Evolutionary conservation across 2,329 filamentous ascomycete genomes (phyloP).

Genomic region (Bipolaris gigantea): DNA sequence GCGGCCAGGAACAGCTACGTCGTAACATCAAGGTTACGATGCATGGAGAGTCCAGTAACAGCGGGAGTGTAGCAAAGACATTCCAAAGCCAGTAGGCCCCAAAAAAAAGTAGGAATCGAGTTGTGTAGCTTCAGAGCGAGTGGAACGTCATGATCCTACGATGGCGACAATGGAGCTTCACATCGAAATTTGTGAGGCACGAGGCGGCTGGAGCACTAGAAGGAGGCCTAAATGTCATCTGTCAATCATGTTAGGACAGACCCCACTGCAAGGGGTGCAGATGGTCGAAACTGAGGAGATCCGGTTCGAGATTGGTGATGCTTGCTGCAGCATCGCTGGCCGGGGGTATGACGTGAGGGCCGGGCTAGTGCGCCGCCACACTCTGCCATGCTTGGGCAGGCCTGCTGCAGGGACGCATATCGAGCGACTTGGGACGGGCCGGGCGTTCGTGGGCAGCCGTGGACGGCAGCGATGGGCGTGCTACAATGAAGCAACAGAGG

Average conservation of each 20-base stretch:
- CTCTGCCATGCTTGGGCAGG: conserved; percentile 17
- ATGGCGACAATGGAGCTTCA: conserved; percentile 21
- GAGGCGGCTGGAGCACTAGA: conserved; percentile 26
- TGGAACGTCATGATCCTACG: conserved; percentile 28
- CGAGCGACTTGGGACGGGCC: conserved; percentile 27
- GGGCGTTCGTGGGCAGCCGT: conserved; percentile 14
- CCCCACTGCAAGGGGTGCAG: conserved; percentile 22
- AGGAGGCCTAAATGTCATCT: conserved; percentile 28
- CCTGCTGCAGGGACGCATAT: conserved; percentile 26
- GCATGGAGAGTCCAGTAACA: conserved; percentile 17
- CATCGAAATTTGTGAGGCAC: conserved; percentile 27
- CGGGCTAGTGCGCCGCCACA: conserved; percentile 10
- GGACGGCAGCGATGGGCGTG: conserved; percentile 29
- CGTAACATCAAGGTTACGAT: conserved; percentile 34
- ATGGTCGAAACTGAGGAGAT: conserved; percentile 33
- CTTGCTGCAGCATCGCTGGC: conserved; percentile 24
- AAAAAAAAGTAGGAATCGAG: conserved; percentile 3
- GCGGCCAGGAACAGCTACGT: conserved; percentile 37
- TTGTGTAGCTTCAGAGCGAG: conserved; percentile 11
- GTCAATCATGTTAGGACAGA: conserved; percentile 27
- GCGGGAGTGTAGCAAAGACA: conserved; percentile 17
- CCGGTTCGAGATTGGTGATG: conserved; percentile 28
- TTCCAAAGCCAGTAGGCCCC: conserved; percentile 21
- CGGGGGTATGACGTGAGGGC: conserved; percentile 26
- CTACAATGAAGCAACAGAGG: conserved; percentile 27